Conservation (phyloP, 495 filamentous ascomycete genomes). For the Thozetella sp. region DNA sequence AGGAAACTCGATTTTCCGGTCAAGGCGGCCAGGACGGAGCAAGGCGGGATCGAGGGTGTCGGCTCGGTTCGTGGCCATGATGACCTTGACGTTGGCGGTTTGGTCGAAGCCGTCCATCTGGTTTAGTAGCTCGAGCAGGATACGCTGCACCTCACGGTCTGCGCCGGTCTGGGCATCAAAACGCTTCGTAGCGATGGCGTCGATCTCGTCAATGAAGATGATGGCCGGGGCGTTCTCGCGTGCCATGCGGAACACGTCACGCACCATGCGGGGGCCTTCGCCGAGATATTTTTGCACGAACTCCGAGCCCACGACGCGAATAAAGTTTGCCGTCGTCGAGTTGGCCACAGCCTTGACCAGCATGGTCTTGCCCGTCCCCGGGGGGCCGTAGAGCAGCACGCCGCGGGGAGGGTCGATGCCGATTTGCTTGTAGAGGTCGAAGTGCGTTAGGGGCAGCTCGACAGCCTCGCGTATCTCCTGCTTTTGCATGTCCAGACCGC, state of each 20-base stretch:
- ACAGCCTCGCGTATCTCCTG: conserved; percentile 98
- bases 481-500: conserved; percentile 99
- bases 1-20: conserved; percentile 98
- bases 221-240: conserved; percentile 97
- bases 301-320: conserved; percentile 96
- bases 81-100: conserved; percentile 97
- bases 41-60: conserved; percentile 95
- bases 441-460: conserved; percentile 93
- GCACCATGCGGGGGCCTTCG: conserved; percentile 97
- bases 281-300: conserved; percentile 99
- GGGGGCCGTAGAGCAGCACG: conserved; percentile 93
- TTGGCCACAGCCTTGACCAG: conserved; percentile 98
- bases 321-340: conserved; percentile 97
- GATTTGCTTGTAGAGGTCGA: conserved; percentile 97
- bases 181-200: conserved; percentile 98
- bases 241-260: conserved; percentile 98
- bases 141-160: conserved; percentile 97
- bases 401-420: conserved; percentile 97
- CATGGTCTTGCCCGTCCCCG: conserved; percentile 98
- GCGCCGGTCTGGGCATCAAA: conserved; percentile 98
- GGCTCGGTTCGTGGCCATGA: conserved; percentile 99
- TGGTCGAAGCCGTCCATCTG: conserved; percentile 99
- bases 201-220: conserved; percentile 99
- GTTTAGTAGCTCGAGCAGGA: conserved; percentile 93
- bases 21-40: conserved; percentile 90